These are phyloP conservation scores for Nissolia schottii DNA, from an alignment of 306 rosid species.

Conservation along the genomic window DNA sequence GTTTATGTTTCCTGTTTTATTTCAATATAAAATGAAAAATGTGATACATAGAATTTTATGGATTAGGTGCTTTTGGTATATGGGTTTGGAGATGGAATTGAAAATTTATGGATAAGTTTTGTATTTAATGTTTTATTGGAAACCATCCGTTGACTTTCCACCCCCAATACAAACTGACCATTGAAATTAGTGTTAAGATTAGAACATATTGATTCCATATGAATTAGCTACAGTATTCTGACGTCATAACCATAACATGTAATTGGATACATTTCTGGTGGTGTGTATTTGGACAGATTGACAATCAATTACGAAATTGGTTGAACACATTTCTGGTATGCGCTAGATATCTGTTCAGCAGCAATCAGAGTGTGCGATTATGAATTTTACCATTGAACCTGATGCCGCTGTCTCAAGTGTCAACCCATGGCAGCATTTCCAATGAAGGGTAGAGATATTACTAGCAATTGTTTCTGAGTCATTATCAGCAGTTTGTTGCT, in stretches of 20 bases:
- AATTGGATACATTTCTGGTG: too few species aligned
- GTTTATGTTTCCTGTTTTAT: not conserved
- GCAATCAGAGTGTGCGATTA: conserved; percentile 17
- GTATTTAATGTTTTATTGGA: too few species aligned
- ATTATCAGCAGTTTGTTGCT: conserved; percentile 4
- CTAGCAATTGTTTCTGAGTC: conserved; percentile 19
- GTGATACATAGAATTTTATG: too few species aligned
- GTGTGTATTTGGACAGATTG: conserved; percentile 34
- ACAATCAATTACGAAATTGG: conserved; percentile 1
- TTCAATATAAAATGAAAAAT: not conserved
- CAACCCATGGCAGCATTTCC: conserved; percentile 1
- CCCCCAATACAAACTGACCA: too few species aligned
- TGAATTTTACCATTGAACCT: not conserved
- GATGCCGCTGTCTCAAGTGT: not conserved
- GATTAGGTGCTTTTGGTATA: too few species aligned
- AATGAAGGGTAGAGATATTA: conserved; percentile 23
- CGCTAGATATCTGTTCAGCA: conserved; percentile 12
- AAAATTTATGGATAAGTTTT: too few species aligned
- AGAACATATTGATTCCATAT: too few species aligned
- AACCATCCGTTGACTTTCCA: too few species aligned
- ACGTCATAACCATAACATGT: not conserved
- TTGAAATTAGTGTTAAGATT: too few species aligned
- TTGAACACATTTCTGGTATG: not conserved
- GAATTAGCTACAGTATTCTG: too few species aligned
- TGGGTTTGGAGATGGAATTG: too few species aligned